Conservation (phyloP, 345 rosid genomes). For the Dipteronia dyeriana region DNA sequence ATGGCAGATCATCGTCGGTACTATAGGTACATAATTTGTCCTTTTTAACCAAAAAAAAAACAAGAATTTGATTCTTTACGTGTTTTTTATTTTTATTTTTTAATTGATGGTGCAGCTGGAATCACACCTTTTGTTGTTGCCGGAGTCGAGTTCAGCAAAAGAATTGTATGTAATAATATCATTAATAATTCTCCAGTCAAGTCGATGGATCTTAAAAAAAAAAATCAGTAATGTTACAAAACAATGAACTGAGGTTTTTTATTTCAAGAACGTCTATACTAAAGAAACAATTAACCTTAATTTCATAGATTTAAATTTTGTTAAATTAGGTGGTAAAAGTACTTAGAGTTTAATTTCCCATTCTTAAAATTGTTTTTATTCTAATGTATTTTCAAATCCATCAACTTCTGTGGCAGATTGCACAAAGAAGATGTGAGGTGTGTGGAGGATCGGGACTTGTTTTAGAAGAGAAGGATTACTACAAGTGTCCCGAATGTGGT, state of each 20-base stretch:
- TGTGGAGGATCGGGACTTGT: slow-evolving; percentile 83
- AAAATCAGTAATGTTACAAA: too few species aligned
- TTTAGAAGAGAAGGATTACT: slow-evolving; percentile 49
- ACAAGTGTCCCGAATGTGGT: slow-evolving; percentile 71
- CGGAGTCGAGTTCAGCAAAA: slow-evolving; percentile 88
- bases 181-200: too few species aligned
- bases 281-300: background rate
- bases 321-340: background rate
- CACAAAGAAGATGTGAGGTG: slow-evolving; percentile 69
- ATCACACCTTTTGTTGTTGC: slow-evolving; percentile 76
- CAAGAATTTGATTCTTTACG: background rate
- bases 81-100: background rate
- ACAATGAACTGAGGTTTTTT: too few species aligned
- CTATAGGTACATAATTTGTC: slow-evolving; percentile 44
- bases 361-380: background rate
- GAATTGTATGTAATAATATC: slow-evolving; percentile 52
- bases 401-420: slow-evolving; percentile 43
- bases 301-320: background rate
- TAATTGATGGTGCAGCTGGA: slow-evolving; percentile 59
- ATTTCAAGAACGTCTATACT: too few species aligned
- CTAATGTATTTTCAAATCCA: too few species aligned
- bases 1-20: slow-evolving; percentile 79
- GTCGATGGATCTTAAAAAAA: too few species aligned
- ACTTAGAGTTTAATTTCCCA: background rate
- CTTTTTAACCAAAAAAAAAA: too few species aligned